phyloP scores from a whole-genome alignment of 257 asterid species.

The Paulownia fortunei region DNA sequence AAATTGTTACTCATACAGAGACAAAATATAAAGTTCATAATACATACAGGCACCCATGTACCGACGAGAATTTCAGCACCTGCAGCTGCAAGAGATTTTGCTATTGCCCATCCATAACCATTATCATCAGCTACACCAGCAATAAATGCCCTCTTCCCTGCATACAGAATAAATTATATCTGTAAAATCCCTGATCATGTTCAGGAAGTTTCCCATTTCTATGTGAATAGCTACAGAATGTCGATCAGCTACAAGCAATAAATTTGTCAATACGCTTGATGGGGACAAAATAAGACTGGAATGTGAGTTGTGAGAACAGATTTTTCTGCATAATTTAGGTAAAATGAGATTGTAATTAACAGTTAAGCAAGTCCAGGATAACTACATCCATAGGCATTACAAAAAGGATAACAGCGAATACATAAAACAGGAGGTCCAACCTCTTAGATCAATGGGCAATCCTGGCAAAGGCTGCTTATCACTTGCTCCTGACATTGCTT shows the following conservation, averaged over 20 bases:
- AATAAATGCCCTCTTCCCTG: slow-evolving; percentile 96
- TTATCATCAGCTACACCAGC: slow-evolving; percentile 97
- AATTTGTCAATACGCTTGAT: background rate
- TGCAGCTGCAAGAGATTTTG: slow-evolving; percentile 95
- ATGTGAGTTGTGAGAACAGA: no score
- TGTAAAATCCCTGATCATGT: background rate
- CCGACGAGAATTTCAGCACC: slow-evolving; percentile 98
- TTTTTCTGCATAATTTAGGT: no score
- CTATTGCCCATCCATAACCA: slow-evolving; percentile 99
- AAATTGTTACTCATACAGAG: background rate
- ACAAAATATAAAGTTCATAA: slow-evolving; percentile 5
- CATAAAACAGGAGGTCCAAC: slow-evolving; percentile 36
- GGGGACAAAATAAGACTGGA: background rate
- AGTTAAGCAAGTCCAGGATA: no score
- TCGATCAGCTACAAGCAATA: background rate
- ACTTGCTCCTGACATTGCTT: slow-evolving; percentile 68
- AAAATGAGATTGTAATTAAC: no score
- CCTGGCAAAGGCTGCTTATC: slow-evolving; percentile 74
- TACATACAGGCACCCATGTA: slow-evolving; percentile 98
- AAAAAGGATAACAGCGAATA: background rate
- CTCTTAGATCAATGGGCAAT: slow-evolving; percentile 86
- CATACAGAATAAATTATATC: slow-evolving; percentile 23
- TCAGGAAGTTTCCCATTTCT: background rate
- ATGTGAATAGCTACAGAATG: background rate
- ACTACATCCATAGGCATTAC: background rate